Base-by-base conservation (phyloP, 2,329 filamentous ascomycete species). In the Colletotrichum coccodes region DNA sequence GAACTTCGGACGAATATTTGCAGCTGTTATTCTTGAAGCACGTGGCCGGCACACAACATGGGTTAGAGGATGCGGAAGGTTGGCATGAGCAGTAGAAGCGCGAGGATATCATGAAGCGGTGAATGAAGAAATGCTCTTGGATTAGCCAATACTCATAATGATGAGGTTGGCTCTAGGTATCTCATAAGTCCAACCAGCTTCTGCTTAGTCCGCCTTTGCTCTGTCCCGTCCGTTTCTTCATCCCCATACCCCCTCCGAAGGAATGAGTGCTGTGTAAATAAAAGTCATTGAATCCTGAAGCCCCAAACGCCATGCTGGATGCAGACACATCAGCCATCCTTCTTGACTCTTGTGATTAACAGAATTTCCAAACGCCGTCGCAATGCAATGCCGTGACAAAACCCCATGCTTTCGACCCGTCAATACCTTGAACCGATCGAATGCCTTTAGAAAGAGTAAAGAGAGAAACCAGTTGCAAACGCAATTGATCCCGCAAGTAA, bases 261-360 rank as follows among this genome's bases (percentile, higher is more conserved):
- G 54, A 49, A 54, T 34, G 34, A 56, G 56, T 69, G 54, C 66
- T 56, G 47, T 60, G 54, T n/a, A 46, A 59, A 42, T 61, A 21
- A 21, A 34, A n/a, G 23, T 21, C 40, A 14, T 47, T 28, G 21
- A 50, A 57, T 64, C 21, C 30, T 18, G 6, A 46, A 49, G 14
- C 23, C 50, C 6, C 7, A 42, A 70, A 70, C 67, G 63, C 67
- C 67, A 40, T 63, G 63, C 67, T 62, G 30, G 58, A 57, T 62
- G 67, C 56, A 54, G 12, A 6, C 14, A 28, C n/a, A 18, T 64
- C 62, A 49, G 36, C 59, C 49, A 54, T 62, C n/a, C 23, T 16
- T 26, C 8, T 23, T 18, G 32, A 34, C 6, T 42, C 6, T 23
- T 23, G 21, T 14, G 21, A 47, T 14, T n/a, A 32, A 32, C 42